These are phyloP conservation scores for Alternaria triticimaculans DNA, from an alignment of 2,329 filamentous ascomycete genomes.

Conservation along the genomic window DNA sequence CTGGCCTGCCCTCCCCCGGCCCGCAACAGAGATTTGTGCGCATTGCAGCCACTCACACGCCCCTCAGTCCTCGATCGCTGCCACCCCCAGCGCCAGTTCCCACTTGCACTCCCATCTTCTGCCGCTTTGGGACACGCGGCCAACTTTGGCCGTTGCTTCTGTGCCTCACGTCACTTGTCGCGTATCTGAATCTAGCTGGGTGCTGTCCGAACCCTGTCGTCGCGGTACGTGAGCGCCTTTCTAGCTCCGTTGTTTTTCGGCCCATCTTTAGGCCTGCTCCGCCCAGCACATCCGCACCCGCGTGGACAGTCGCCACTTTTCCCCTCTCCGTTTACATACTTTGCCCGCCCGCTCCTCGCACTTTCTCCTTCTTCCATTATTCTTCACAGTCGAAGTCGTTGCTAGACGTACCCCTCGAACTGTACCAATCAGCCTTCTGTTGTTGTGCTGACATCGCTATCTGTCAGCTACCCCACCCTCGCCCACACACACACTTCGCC, in stretches of 20 bases:
- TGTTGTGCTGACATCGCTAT: constrained; percentile 7
- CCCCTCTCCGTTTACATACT: constrained; percentile 25
- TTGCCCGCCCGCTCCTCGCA: constrained; percentile 10
- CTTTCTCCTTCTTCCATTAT: constrained; percentile 14
- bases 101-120: constrained; percentile 12
- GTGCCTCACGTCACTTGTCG: constrained; percentile 26
- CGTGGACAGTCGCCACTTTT: constrained; percentile 32
- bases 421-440: constrained; percentile 1
- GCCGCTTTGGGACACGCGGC: constrained; percentile 9
- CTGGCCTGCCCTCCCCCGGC: constrained; percentile 14
- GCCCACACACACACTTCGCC: constrained; percentile 19
- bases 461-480: constrained; percentile 15
- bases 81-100: constrained; percentile 18
- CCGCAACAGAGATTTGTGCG: constrained; percentile 18
- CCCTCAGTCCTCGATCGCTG: constrained; percentile 19
- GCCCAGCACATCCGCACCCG: constrained; percentile 23
- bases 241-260: constrained; percentile 34
- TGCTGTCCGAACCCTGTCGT: constrained; percentile 24
- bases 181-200: constrained; percentile 23
- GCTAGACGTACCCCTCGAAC: constrained; percentile 25
- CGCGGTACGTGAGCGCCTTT: constrained; percentile 18
- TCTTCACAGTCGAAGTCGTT: constrained; percentile 28
- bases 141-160: constrained; percentile 7
- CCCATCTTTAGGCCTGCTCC: constrained; percentile 35
- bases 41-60: constrained; percentile 20